phyloP scores from a whole-genome alignment of 148 eudicot species.

The Polygonum maritimum region DNA sequence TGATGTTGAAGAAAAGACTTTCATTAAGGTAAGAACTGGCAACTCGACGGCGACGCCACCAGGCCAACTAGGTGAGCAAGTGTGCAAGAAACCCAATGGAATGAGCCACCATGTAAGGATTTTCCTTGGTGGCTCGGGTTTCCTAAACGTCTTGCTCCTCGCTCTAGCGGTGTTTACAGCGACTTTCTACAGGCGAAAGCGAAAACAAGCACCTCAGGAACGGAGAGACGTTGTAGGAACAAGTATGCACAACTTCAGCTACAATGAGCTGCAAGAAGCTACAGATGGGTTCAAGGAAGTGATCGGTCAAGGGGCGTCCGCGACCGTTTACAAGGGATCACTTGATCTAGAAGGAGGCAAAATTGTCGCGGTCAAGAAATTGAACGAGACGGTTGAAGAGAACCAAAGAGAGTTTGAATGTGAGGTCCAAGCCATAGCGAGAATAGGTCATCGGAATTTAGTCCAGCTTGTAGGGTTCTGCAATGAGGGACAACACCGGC shows the following conservation, averaged over 20 bases:
- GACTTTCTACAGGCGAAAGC: conserved; percentile 4
- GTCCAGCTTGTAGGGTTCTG: conserved; percentile 25
- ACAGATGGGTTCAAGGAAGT: too few species aligned
- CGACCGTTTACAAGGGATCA: conserved; percentile 24
- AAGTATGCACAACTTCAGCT: too few species aligned
- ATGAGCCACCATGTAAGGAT: background rate
- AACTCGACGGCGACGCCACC: background rate
- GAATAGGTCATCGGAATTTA: conserved; percentile 26
- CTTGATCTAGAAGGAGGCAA: conserved; percentile 3
- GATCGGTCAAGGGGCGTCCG: conserved; percentile 22
- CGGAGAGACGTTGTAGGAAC: background rate
- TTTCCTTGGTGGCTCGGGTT: conserved; percentile 20
- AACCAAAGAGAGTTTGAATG: conserved; percentile 24
- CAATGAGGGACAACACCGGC: conserved; percentile 18
- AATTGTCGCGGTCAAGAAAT: conserved; percentile 22
- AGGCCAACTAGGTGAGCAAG: background rate
- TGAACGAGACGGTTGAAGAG: conserved; percentile 4
- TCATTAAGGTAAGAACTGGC: conserved; percentile 14
- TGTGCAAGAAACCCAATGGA: background rate
- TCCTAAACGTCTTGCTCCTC: conserved; percentile 16
- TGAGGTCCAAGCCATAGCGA: conserved; percentile 23
- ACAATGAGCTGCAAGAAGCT: too few species aligned
- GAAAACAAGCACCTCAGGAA: background rate
- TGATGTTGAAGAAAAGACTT: conserved; percentile 1
- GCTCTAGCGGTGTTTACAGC: conserved; percentile 12